Conservation (phyloP, 306 rosid genomes). For the Arachis hypogaea region DNA sequence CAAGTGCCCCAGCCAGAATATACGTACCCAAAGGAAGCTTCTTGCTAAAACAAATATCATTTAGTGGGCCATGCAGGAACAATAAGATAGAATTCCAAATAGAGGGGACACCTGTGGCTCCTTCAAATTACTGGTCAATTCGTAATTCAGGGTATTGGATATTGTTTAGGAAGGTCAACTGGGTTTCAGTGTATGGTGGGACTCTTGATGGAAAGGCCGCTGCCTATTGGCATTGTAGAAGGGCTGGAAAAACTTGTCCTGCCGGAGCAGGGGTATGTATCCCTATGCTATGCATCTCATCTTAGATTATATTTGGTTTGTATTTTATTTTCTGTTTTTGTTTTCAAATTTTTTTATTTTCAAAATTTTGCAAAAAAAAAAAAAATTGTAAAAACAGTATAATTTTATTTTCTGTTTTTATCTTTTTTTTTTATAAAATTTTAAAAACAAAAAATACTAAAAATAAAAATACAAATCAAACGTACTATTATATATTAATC, state of each 20-base stretch:
- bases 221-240: slow-evolving; percentile 43
- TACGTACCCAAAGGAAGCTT: slow-evolving; percentile 48
- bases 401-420: no score
- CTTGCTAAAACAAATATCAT: slow-evolving; percentile 45
- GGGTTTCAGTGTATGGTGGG: slow-evolving; percentile 43
- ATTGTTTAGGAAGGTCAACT: slow-evolving; percentile 39
- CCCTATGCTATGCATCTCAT: no score
- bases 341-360: no score
- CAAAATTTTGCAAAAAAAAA: no score
- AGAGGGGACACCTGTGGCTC: slow-evolving; percentile 50
- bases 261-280: slow-evolving; percentile 46
- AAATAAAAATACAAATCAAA: no score
- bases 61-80: slow-evolving; percentile 48
- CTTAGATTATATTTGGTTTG: no score
- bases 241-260: slow-evolving; percentile 35
- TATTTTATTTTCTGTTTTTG: no score
- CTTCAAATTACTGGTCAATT: slow-evolving; percentile 33
- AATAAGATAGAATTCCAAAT: slow-evolving; percentile 28
- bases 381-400: no score
- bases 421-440: no score
- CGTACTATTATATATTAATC: no score
- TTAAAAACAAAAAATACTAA: no score
- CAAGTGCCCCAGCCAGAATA: slow-evolving; percentile 28
- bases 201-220: slow-evolving; percentile 44
- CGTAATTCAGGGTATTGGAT: slow-evolving; percentile 50